Evolutionary conservation across 1,284 basidiomycete species (phyloP).

Genomic region (Singerocomus inundabilis): DNA sequence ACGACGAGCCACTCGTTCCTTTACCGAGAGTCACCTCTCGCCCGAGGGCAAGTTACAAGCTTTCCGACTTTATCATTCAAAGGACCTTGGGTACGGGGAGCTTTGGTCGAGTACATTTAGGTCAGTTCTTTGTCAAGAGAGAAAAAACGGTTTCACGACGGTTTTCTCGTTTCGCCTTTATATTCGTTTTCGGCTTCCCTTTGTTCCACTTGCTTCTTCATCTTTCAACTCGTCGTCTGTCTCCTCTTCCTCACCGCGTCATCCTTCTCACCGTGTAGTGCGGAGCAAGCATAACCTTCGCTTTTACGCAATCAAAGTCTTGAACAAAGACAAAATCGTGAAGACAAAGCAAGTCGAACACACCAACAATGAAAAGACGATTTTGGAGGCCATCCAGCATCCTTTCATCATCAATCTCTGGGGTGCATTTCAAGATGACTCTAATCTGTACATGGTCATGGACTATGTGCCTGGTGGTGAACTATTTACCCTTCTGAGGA

Average conservation of each 20-base stretch:
- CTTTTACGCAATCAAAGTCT: conserved; percentile 93
- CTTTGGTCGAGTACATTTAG: conserved; percentile 93
- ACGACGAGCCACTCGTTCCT: conserved; percentile 33
- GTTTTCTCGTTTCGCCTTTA: no score
- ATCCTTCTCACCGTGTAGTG: conserved; percentile 42
- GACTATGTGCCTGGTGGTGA: conserved; percentile 99
- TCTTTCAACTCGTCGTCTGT: background rate
- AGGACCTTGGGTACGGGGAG: conserved; percentile 89
- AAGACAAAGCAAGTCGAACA: conserved; percentile 97
- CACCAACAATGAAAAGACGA: conserved; percentile 93
- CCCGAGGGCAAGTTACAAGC: conserved; percentile 64
- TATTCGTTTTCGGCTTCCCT: background rate
- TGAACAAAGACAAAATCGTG: conserved; percentile 93
- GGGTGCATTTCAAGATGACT: conserved; percentile 94
- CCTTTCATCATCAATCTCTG: conserved; percentile 98
- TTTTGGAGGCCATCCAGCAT: conserved; percentile 88
- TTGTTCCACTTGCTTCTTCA: background rate
- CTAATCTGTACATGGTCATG: conserved; percentile 99
- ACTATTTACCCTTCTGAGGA: conserved; percentile 86
- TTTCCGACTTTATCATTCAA: conserved; percentile 73
- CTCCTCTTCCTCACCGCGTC: background rate
- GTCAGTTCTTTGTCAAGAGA: conserved; percentile 42
- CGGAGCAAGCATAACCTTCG: conserved; percentile 90
- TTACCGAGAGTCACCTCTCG: conserved; percentile 33
- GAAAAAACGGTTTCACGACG: background rate